A percentile compares a stretch with the other conserved stretches of the same genome.
These are phyloP conservation scores for Saposhnikovia divaricata DNA, from an alignment of 129 eudicot species.

Conservation along the genomic window DNA sequence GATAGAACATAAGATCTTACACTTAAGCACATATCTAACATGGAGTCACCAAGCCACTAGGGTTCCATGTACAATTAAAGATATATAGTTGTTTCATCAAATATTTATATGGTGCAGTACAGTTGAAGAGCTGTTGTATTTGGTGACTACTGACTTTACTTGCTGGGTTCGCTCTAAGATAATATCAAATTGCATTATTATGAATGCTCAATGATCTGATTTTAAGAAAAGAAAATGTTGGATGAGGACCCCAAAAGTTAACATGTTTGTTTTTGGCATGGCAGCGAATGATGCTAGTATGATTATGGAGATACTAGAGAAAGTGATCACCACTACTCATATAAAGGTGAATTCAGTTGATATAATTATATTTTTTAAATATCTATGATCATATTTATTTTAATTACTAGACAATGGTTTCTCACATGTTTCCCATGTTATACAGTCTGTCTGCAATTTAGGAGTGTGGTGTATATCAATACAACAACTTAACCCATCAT, in stretches of 20 bases:
- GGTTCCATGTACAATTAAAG: neutral
- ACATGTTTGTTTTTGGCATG: slow-evolving; percentile 13
- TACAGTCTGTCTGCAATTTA: slow-evolving; percentile 81
- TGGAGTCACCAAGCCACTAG: neutral
- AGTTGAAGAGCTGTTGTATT: neutral
- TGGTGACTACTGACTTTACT: neutral
- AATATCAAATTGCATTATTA: neutral
- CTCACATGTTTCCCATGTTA: slow-evolving; percentile 11
- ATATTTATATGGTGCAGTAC: neutral
- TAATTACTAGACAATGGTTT: neutral
- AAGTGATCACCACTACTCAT: slow-evolving; percentile 49
- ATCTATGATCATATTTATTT: neutral
- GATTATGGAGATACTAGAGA: slow-evolving; percentile 48
- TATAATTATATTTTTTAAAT: neutral
- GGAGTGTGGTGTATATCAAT: slow-evolving; percentile 92
- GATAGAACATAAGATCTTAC: neutral
- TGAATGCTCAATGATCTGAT: neutral
- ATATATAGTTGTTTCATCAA: neutral
- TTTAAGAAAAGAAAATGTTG: neutral
- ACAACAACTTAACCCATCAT: slow-evolving; percentile 49
- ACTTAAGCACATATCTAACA: neutral
- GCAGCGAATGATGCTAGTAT: slow-evolving; percentile 46
- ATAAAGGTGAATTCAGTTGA: slow-evolving; percentile 43
- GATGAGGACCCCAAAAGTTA: neutral
- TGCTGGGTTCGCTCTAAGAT: neutral